phyloP scores from a whole-genome alignment of 495 filamentous ascomycete genomes.

The Terfezia boudieri region DNA sequence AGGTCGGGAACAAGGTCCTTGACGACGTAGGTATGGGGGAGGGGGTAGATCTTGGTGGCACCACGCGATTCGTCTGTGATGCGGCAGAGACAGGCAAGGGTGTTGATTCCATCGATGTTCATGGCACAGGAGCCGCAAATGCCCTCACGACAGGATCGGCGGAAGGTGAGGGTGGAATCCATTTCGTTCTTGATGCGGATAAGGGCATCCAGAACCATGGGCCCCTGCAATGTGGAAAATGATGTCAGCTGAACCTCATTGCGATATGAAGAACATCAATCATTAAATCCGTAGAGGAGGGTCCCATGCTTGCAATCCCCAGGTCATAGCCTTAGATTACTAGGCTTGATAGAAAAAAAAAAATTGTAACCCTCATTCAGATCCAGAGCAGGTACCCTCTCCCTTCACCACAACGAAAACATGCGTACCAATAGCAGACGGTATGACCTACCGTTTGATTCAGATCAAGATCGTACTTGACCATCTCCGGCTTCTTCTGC shows the following conservation, averaged over 20 bases:
- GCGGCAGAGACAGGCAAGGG: slow-evolving; percentile 88
- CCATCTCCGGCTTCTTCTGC: slow-evolving; percentile 79
- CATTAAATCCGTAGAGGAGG: background rate
- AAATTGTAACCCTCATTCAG: no score
- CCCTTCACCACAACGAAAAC: background rate
- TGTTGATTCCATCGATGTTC: slow-evolving; percentile 98
- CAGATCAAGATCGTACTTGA: slow-evolving; percentile 76
- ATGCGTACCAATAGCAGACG: background rate
- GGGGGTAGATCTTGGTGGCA: slow-evolving; percentile 88
- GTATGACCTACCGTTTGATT: slow-evolving; percentile 50
- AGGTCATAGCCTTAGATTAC: no score
- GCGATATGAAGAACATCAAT: background rate
- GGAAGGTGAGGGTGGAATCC: slow-evolving; percentile 89
- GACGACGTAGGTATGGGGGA: slow-evolving; percentile 97
- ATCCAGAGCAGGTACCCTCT: no score
- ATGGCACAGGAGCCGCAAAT: slow-evolving; percentile 97
- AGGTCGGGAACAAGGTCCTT: slow-evolving; percentile 96
- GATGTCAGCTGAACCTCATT: no score
- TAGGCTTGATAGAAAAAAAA: no score
- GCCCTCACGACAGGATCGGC: slow-evolving; percentile 84
- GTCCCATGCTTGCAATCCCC: background rate
- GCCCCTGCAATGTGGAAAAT: slow-evolving; percentile 26
- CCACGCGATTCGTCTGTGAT: slow-evolving; percentile 62
- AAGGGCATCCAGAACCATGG: slow-evolving; percentile 91
- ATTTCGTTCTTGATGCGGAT: slow-evolving; percentile 98